Evolutionary conservation across 106 monocot genomes (phyloP).

Genomic region (Narthecium ossifragum): DNA sequence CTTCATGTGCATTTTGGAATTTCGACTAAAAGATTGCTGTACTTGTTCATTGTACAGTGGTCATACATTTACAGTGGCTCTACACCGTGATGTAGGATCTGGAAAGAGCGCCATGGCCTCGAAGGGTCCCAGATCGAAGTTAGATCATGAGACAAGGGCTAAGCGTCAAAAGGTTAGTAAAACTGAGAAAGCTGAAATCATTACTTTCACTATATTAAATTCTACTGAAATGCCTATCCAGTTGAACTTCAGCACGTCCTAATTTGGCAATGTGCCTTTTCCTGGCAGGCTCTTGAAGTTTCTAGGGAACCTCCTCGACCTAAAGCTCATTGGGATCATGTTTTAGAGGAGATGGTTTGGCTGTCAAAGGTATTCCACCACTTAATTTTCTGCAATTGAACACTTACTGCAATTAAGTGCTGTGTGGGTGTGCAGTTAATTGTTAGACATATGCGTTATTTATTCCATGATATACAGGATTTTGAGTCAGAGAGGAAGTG

Average conservation of each 20-base stretch:
- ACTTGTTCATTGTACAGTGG: too few relatives aligned
- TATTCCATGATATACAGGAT: conserved; percentile 75
- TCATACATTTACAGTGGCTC: too few relatives aligned
- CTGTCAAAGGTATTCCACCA: conserved; percentile 58
- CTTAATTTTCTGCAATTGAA: background rate
- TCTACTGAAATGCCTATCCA: too few relatives aligned
- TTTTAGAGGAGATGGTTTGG: conserved; percentile 97
- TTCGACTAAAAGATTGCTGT: too few relatives aligned
- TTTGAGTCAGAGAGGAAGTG: conserved; percentile 99
- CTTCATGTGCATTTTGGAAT: too few relatives aligned
- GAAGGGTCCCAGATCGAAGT: conserved; percentile 82
- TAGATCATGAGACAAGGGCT: conserved; percentile 76
- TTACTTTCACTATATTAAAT: too few relatives aligned
- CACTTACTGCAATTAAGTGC: background rate
- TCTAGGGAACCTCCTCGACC: conserved; percentile 80
- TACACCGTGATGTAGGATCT: conserved; percentile 13
- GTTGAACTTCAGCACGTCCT: too few relatives aligned
- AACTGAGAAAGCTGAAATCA: too few relatives aligned
- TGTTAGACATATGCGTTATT: too few relatives aligned
- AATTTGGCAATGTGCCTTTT: too few relatives aligned
- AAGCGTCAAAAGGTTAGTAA: conserved; percentile 83
- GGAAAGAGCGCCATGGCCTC: conserved; percentile 61
- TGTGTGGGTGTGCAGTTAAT: too few relatives aligned
- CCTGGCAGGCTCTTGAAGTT: conserved; percentile 64
- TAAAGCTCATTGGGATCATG: conserved; percentile 97